These are phyloP conservation scores for Melocanna baccifera DNA, from an alignment of 176 grass and related monocot genomes.

Conservation along the genomic window DNA sequence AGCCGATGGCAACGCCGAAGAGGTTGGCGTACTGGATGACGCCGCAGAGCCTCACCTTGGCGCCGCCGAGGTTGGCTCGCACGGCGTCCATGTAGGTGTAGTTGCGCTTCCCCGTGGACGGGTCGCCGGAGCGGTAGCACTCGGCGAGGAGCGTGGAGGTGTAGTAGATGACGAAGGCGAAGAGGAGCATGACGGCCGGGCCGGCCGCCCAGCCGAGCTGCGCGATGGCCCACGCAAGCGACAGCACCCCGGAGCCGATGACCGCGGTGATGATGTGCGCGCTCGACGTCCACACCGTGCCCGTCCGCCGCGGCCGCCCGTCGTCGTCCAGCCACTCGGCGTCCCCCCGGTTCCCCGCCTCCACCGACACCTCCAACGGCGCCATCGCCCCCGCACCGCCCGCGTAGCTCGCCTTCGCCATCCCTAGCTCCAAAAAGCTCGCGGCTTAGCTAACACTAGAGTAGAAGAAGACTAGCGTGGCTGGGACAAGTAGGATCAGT, in stretches of 20 bases:
- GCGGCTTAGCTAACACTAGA: not conserved
- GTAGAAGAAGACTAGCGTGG: not conserved
- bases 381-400: not conserved
- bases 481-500: not conserved
- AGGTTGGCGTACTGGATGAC: constrained; percentile 68
- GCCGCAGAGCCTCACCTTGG: constrained; percentile 52
- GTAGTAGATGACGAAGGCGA: constrained; percentile 92
- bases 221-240: constrained; percentile 86
- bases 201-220: constrained; percentile 86
- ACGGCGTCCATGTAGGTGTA: constrained; percentile 98
- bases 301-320: constrained; percentile 44
- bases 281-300: constrained; percentile 91
- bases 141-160: constrained; percentile 79
- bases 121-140: constrained; percentile 86
- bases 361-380: constrained; percentile 21
- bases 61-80: constrained; percentile 62
- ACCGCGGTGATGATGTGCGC: constrained; percentile 93
- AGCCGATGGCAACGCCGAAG: constrained; percentile 68
- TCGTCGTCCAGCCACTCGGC: constrained; percentile 61
- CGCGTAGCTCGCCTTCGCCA: constrained; percentile 1
- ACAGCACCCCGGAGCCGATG: constrained; percentile 88
- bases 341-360: constrained; percentile 7
- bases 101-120: constrained; percentile 61
- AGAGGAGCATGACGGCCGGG: constrained; percentile 87
- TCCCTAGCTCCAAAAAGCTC: not conserved